Evolutionary conservation across 306 rosid genomes (phyloP).

Genomic region (Datisca glomerata): DNA sequence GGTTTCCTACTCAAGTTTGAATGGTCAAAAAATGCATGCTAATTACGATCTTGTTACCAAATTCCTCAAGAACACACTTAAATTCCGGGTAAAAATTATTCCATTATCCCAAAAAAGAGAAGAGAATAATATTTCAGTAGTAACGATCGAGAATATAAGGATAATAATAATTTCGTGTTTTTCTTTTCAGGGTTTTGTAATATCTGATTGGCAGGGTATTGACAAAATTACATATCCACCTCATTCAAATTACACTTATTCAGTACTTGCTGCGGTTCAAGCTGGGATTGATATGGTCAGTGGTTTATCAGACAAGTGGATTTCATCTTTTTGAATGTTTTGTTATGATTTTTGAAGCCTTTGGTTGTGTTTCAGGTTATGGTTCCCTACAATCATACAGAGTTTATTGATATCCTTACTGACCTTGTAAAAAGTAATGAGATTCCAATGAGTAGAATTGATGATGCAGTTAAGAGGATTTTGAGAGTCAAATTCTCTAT

Average conservation of each 20-base stretch:
- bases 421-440: slow-evolving; percentile 5
- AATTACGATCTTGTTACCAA: slow-evolving; percentile 1
- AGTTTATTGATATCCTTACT: slow-evolving; percentile 15
- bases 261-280: slow-evolving; percentile 1
- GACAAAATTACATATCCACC: slow-evolving; percentile 6
- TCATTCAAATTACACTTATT: slow-evolving; percentile 8
- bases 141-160: too few species aligned
- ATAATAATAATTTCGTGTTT: background rate
- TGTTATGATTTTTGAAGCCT: background rate
- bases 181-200: slow-evolving; percentile 12
- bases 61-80: slow-evolving; percentile 10
- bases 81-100: slow-evolving; percentile 8
- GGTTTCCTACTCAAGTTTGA: slow-evolving; percentile 11
- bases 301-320: background rate
- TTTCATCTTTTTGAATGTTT: background rate
- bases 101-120: too few species aligned
- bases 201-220: slow-evolving; percentile 10
- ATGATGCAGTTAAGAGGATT: slow-evolving; percentile 26
- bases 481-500: slow-evolving; percentile 21
- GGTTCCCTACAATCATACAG: slow-evolving; percentile 18
- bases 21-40: slow-evolving; percentile 9
- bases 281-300: slow-evolving; percentile 14
- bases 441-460: slow-evolving; percentile 20
- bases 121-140: too few species aligned
- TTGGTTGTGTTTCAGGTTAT: slow-evolving; percentile 10